A percentile compares a stretch with the other conserved stretches of the same genome.
phyloP scores from a whole-genome alignment of 2,329 filamentous ascomycete genomes.

The Magnaporthales sp. region DNA sequence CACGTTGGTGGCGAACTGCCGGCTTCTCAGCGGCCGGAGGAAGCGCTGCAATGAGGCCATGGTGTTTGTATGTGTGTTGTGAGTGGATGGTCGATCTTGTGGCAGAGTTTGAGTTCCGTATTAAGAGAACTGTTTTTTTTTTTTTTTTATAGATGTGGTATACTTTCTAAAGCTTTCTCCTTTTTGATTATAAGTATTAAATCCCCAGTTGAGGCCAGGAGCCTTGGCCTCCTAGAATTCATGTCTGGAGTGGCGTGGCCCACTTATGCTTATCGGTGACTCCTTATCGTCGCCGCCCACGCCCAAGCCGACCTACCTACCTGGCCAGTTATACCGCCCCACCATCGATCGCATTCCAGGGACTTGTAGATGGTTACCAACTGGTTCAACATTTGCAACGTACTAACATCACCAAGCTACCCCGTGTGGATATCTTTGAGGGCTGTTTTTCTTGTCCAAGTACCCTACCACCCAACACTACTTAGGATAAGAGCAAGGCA shows the following conservation, averaged over 20 bases:
- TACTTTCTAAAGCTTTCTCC: neutral
- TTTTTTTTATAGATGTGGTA: neutral
- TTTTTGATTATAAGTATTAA: neutral
- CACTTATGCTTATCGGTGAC: neutral
- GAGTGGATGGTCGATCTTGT: neutral
- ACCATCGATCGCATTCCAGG: neutral
- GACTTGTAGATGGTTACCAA: neutral
- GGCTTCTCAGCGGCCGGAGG: slow-evolving; percentile 8
- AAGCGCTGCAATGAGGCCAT: slow-evolving; percentile 7
- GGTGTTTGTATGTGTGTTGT: neutral
- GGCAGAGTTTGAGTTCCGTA: neutral
- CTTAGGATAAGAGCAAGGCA: neutral
- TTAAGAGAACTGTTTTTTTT: neutral
- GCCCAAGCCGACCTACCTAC: neutral
- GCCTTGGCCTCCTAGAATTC: neutral
- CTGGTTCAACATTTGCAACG: neutral
- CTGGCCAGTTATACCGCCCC: neutral
- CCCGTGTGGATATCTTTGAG: neutral
- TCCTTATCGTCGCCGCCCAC: neutral
- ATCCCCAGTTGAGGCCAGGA: neutral
- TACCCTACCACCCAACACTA: neutral
- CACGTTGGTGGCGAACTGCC: slow-evolving; percentile 10
- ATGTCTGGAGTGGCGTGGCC: neutral
- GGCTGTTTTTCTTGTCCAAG: neutral
- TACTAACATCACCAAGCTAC: neutral